A percentile compares a stretch with the other conserved stretches of the same genome.
Evolutionary conservation across 148 eudicot genomes (phyloP).

Genomic region (Rhododendron mucronatum): DNA sequence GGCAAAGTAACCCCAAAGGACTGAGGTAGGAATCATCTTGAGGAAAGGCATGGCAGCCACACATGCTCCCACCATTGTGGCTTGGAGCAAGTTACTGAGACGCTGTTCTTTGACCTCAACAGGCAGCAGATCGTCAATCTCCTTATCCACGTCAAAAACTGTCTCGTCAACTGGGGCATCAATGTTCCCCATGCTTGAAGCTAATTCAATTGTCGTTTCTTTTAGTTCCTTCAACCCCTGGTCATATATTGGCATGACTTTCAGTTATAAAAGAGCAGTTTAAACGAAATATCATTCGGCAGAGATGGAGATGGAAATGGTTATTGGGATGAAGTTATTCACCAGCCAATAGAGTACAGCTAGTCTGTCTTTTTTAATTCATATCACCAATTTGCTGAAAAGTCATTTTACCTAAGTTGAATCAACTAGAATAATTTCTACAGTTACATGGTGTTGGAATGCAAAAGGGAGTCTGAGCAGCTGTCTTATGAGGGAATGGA

Average conservation of each 20-base stretch:
- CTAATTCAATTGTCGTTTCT: constrained; percentile 77
- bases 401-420: background rate
- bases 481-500: background rate
- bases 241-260: constrained; percentile 19
- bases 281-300: constrained; percentile 23
- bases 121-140: constrained; percentile 82
- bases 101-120: constrained; percentile 98
- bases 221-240: constrained; percentile 92
- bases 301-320: background rate
- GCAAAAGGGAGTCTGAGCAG: background rate
- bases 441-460: background rate
- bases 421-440: background rate
- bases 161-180: constrained; percentile 87
- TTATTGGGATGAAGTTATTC: background rate
- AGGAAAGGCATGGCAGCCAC: constrained; percentile 97
- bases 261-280: background rate
- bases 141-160: constrained; percentile 89
- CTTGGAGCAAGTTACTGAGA: constrained; percentile 86
- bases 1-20: constrained; percentile 99
- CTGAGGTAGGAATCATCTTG: constrained; percentile 90
- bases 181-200: constrained; percentile 61
- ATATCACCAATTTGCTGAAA: background rate
- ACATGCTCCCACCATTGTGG: constrained; percentile 81
- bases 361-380: background rate
- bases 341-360: background rate